Base-by-base conservation (phyloP, 2,329 filamentous ascomycete genomes). In the Pseudocercospora crystallina region DNA sequence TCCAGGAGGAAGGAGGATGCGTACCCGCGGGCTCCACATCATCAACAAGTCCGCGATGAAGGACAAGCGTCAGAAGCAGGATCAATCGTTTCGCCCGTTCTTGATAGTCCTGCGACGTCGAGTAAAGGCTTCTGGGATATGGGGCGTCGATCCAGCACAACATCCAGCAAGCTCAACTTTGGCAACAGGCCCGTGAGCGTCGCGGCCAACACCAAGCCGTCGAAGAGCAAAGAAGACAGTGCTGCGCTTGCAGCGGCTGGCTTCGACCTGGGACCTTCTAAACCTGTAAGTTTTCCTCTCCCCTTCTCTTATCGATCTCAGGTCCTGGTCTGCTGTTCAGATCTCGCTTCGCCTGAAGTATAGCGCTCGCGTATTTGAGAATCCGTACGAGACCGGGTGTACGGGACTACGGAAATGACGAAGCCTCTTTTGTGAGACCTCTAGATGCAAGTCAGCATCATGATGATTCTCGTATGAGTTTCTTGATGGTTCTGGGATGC, bases 151-250 rank as follows among this genome's bases (percentile, higher is more conserved):
- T 59, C 54, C 34, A 57, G 56, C 33, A 38, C 53, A 29, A 48
- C 49, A 33, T 57, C 57, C 37, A 50, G 46, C n/a, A 56, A 43
- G 49, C 40, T 50, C 39, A 43, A 43, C 30, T 47, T 44, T 37
- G 34, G 35, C 13, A 39, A 38, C 13, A 64, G 72, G 2, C 73
- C 61, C 13, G 44, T 56, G n/a, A 62, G 58, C 48, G 49, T 58
- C 10, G 51, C 49, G 43, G 60, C 47, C 10, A 43, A 26, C 20
- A 26, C 20, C 20, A 26, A 26, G 20, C 4, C 7, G 20, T 26
- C 20, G 20, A 26, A 26, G 20, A 26, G 7, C 20, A 3, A 26
- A 26, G 20, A 26, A 7, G 20, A 26, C 7, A 26, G 31, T 30
- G 57, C 58, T 12, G 57, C 55, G 38, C 38, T 48, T 44, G 26